These are phyloP conservation scores for Austroboletus olivaceoglutinosus DNA, from an alignment of 1,284 basidiomycete species.

Conservation along the genomic window DNA sequence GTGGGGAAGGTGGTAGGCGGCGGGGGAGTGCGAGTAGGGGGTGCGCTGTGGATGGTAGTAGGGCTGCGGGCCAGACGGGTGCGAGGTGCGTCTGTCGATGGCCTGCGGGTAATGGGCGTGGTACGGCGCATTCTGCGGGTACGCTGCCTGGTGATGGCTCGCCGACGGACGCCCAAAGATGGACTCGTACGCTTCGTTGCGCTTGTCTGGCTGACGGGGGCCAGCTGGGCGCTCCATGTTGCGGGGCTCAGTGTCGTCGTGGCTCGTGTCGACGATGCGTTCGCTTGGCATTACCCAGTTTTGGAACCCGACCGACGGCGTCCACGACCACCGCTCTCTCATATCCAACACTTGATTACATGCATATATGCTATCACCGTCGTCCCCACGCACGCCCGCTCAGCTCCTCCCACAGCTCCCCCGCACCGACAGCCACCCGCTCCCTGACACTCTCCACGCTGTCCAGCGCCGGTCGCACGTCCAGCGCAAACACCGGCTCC, in stretches of 20 bases:
- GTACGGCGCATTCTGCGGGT: constrained; percentile 15
- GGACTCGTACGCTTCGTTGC: constrained; percentile 74
- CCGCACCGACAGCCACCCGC: constrained; percentile 67
- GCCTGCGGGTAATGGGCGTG: constrained; percentile 23
- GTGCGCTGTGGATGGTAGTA: constrained; percentile 32
- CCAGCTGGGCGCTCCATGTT: constrained; percentile 68
- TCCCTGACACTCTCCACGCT: constrained; percentile 70
- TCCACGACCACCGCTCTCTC: too few relatives aligned
- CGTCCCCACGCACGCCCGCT: constrained; percentile 30
- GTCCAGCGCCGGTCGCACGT: constrained; percentile 89
- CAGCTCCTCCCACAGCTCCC: constrained; percentile 62
- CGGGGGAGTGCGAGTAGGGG: constrained; percentile 28
- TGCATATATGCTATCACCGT: constrained; percentile 10
- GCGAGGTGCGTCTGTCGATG: constrained; percentile 33
- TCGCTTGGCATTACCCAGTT: constrained; percentile 21
- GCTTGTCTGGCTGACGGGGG: constrained; percentile 71
- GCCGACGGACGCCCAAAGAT: constrained; percentile 76
- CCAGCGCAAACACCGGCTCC: constrained; percentile 87
- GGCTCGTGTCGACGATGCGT: constrained; percentile 3
- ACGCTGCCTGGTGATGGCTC: constrained; percentile 48
- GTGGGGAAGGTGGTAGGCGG: constrained; percentile 25
- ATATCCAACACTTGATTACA: too few relatives aligned
- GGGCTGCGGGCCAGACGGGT: constrained; percentile 28
- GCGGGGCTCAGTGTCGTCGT: constrained; percentile 4
- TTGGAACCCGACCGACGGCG: constrained; percentile 22